Conservation (phyloP, 345 rosid species). For the Punica granatum region DNA sequence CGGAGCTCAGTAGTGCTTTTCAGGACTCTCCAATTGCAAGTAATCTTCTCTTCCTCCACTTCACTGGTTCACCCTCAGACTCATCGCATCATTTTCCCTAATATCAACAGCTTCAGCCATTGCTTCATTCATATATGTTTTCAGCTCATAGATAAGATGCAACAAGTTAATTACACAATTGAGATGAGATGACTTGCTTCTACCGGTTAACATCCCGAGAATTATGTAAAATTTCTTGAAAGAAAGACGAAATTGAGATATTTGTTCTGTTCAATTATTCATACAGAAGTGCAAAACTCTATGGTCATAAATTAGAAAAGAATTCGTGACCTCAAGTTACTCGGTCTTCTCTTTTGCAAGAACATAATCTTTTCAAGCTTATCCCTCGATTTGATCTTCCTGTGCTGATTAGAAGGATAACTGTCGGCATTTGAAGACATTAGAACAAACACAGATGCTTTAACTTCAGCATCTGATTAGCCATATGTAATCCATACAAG, state of each 20-base stretch:
- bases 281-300: conserved; percentile 1
- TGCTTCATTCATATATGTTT: conserved; percentile 75
- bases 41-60: conserved; percentile 45
- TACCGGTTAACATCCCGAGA: not conserved
- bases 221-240: not conserved
- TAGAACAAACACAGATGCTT: not conserved
- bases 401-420: conserved; percentile 48
- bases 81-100: conserved; percentile 74
- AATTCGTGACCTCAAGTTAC: conserved; percentile 52
- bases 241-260: not conserved
- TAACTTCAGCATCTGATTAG: too few species aligned
- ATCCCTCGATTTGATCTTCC: conserved; percentile 64
- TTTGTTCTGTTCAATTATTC: not conserved
- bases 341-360: conserved; percentile 64
- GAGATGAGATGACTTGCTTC: not conserved
- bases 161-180: not conserved
- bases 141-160: conserved; percentile 24
- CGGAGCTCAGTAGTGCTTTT: conserved; percentile 65
- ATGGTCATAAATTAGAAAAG: not conserved
- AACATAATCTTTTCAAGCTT: conserved; percentile 53
- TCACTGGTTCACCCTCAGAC: conserved; percentile 7
- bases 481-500: not conserved
- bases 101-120: conserved; percentile 93
- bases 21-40: conserved; percentile 79
- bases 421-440: conserved; percentile 16